A percentile compares a stretch with the other conserved stretches of the same genome.
phyloP scores from a whole-genome alignment of 345 rosid genomes.

The Gossypium turneri region DNA sequence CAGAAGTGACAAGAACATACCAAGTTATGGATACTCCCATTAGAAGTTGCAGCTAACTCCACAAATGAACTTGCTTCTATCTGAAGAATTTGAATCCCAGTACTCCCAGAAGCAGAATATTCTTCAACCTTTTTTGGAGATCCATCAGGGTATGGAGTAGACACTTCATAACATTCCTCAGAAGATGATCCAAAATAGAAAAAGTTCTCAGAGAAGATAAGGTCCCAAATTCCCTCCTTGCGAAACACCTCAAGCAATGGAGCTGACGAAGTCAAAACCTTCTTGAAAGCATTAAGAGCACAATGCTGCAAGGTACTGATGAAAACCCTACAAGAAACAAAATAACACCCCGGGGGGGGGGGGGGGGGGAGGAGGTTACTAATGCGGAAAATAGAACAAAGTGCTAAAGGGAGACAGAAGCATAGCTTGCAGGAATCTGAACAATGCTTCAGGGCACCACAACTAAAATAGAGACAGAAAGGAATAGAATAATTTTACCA shows the following conservation, averaged over 20 bases:
- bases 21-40: slow-evolving; percentile 52
- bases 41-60: slow-evolving; percentile 60
- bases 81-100: slow-evolving; percentile 46
- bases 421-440: slow-evolving; percentile 7
- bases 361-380: not conserved
- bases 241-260: slow-evolving; percentile 46
- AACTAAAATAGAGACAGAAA: not conserved
- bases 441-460: not conserved
- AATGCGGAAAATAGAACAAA: not conserved
- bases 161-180: slow-evolving; percentile 35
- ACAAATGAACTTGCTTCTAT: slow-evolving; percentile 54
- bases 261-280: slow-evolving; percentile 52
- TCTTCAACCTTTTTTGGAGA: slow-evolving; percentile 25
- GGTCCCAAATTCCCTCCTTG: slow-evolving; percentile 73
- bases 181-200: slow-evolving; percentile 48
- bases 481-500: slow-evolving; percentile 32
- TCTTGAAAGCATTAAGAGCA: slow-evolving; percentile 50
- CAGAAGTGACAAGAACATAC: slow-evolving; percentile 27
- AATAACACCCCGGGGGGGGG: not conserved
- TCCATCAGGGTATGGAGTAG: slow-evolving; percentile 19
- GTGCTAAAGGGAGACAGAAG: slow-evolving; percentile 10
- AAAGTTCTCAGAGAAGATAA: slow-evolving; percentile 65
- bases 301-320: slow-evolving; percentile 47
- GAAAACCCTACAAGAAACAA: slow-evolving; percentile 42
- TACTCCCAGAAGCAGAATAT: slow-evolving; percentile 22